Conservation (phyloP, 2,329 filamentous ascomycete species). For the Xylariaceae sp. region DNA sequence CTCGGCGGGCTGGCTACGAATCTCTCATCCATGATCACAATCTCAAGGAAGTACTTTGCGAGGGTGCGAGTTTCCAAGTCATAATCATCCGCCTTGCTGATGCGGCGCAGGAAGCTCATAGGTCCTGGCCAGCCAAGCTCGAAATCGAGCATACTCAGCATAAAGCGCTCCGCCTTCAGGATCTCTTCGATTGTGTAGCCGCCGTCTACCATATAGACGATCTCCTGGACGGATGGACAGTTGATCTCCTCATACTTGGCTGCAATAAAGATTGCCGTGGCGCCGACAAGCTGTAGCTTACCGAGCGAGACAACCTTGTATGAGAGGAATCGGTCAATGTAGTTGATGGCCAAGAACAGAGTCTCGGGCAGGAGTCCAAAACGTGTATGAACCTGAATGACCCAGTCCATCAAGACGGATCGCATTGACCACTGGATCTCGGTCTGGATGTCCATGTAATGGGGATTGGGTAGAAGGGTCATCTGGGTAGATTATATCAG, state of each 20-base stretch:
- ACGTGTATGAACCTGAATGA: conserved; percentile 90
- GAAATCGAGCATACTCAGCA: conserved; percentile 94
- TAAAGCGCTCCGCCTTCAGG: conserved; percentile 94
- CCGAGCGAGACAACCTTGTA: conserved; percentile 91
- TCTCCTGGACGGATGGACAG: conserved; percentile 89
- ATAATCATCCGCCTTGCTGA: conserved; percentile 98
- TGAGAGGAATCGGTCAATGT: conserved; percentile 93
- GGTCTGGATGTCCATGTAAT: conserved; percentile 97
- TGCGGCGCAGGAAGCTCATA: conserved; percentile 94
- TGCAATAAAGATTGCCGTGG: conserved; percentile 91
- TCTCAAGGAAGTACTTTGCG: conserved; percentile 95
- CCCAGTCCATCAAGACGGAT: conserved; percentile 94
- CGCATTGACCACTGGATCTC: conserved; percentile 99
- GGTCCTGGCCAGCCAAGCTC: conserved; percentile 97
- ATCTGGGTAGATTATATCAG: conserved; percentile 43
- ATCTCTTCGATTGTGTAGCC: conserved; percentile 90
- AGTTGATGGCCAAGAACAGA: conserved; percentile 91
- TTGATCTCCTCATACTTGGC: conserved; percentile 99
- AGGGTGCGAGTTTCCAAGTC: conserved; percentile 92
- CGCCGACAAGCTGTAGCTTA: conserved; percentile 93
- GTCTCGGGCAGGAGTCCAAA: conserved; percentile 92
- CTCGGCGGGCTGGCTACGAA: conserved; percentile 90
- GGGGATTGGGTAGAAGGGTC: conserved; percentile 77
- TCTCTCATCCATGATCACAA: conserved; percentile 96
- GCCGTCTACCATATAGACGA: conserved; percentile 96